Conservation (phyloP, 2,329 filamentous ascomycete species). For the Aspergillus unguis region DNA sequence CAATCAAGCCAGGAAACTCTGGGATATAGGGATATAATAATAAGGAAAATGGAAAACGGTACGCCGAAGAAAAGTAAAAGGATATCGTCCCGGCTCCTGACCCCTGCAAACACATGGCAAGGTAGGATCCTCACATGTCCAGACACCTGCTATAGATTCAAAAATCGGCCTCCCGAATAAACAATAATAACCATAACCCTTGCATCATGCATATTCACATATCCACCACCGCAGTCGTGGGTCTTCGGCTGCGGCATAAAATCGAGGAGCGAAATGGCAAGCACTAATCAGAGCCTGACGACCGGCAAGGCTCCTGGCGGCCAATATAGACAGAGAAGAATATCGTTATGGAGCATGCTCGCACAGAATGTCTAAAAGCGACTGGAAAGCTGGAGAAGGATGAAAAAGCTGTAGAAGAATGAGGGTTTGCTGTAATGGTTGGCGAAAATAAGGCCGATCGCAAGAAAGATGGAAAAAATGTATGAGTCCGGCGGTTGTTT, state of each 20-base stretch:
- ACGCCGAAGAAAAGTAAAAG: conserved; percentile 16
- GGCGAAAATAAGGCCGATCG: background rate
- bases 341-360: conserved; percentile 17
- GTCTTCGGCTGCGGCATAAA: conserved; percentile 5
- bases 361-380: conserved; percentile 11
- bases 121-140: conserved; percentile 14
- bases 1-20: conserved; percentile 6
- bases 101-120: conserved; percentile 15
- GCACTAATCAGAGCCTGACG: conserved; percentile 9
- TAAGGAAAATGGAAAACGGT: conserved; percentile 9
- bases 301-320: conserved; percentile 13
- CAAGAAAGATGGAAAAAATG: background rate
- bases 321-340: conserved; percentile 21
- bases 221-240: conserved; percentile 14
- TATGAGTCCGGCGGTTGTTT: background rate
- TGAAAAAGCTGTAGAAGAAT: background rate
- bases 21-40: conserved; percentile 2
- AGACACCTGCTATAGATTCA: conserved; percentile 20
- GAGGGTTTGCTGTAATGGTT: background rate
- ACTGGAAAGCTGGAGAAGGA: background rate
- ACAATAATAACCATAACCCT: conserved; percentile 18
- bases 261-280: conserved; percentile 10
- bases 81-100: conserved; percentile 12
- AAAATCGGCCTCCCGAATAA: conserved; percentile 15
- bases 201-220: conserved; percentile 22